These are phyloP conservation scores for Sarcocystis neurona DNA, from an alignment of 169 alveolate genomes.

Conservation along the genomic window DNA sequence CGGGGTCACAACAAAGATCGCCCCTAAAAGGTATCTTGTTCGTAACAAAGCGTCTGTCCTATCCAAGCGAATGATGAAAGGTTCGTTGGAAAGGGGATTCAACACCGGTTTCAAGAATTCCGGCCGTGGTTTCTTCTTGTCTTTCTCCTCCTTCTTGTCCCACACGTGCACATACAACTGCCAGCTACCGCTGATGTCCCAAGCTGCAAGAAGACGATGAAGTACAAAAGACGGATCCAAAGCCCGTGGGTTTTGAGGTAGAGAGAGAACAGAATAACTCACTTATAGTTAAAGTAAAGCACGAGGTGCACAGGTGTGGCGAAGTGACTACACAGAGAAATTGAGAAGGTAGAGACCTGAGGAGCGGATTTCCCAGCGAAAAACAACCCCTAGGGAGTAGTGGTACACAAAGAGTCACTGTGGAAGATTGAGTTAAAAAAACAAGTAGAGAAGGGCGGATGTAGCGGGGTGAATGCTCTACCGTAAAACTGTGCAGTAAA, in stretches of 20 bases:
- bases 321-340: too few relatives aligned
- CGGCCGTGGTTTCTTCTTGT: slow-evolving; percentile 21
- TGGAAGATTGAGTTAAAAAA: too few relatives aligned
- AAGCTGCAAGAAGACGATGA: slow-evolving; percentile 57
- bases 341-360: too few relatives aligned
- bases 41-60: slow-evolving; percentile 72
- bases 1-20: slow-evolving; percentile 70
- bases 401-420: too few relatives aligned
- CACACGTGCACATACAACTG: slow-evolving; percentile 59
- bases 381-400: too few relatives aligned
- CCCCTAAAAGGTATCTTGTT: slow-evolving; percentile 69
- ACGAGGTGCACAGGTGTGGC: not conserved
- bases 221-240: not conserved
- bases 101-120: slow-evolving; percentile 46
- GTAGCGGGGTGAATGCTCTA: too few relatives aligned
- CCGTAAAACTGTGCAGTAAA: too few relatives aligned
- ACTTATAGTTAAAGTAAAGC: too few relatives aligned
- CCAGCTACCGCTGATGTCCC: slow-evolving; percentile 78
- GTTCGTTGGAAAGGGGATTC: slow-evolving; percentile 71
- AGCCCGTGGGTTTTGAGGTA: too few relatives aligned
- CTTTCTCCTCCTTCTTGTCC: slow-evolving; percentile 8
- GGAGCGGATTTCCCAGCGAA: too few relatives aligned
- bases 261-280: too few relatives aligned
- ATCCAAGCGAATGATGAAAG: slow-evolving; percentile 67
- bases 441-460: too few relatives aligned